Percentiles rank a stretch among this genome's conserved stretches.
Conservation (phyloP, 805 yeast species). For the Metschnikowia bowlesiae region DNA sequence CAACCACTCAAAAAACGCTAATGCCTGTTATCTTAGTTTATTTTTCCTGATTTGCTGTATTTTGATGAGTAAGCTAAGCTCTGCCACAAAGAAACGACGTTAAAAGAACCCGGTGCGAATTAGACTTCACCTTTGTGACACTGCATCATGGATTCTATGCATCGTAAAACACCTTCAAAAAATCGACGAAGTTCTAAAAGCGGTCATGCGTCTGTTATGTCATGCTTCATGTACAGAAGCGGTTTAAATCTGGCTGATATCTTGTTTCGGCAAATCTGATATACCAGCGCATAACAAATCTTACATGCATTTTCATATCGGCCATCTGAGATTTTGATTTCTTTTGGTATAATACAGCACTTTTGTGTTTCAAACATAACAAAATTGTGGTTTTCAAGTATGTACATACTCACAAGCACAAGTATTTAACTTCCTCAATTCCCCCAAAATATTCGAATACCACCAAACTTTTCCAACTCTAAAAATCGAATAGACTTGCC, state of each 20-base stretch:
- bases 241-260: neutral
- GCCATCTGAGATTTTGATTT: neutral
- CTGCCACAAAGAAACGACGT: neutral
- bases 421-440: neutral
- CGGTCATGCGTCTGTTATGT: neutral
- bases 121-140: neutral
- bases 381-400: neutral
- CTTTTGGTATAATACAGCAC: neutral
- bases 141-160: neutral
- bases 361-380: neutral
- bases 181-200: neutral
- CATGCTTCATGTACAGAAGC: neutral
- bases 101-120: neutral
- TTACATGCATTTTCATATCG: neutral
- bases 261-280: neutral
- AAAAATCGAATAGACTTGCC: neutral
- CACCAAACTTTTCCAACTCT: neutral
- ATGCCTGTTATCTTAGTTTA: no score
- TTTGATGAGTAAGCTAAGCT: neutral
- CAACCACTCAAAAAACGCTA: no score
- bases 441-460: neutral
- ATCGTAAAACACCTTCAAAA: neutral
- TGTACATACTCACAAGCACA: neutral
- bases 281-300: neutral
- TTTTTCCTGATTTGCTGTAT: neutral